phyloP scores from a whole-genome alignment of 202 grass and related monocot species.

The Musa balbisiana region DNA sequence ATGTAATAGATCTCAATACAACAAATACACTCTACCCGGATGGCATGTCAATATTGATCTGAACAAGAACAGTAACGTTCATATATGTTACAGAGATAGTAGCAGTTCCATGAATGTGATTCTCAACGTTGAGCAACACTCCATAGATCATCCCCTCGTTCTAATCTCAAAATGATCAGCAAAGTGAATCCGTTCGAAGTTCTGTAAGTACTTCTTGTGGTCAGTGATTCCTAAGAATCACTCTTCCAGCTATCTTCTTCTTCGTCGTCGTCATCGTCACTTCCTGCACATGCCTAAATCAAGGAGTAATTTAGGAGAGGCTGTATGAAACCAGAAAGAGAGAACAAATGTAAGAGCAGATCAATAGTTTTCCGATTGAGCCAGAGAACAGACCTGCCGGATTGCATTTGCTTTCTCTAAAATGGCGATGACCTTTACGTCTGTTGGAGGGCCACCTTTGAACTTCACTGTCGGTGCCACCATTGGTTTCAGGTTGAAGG shows the following conservation, averaged over 20 bases:
- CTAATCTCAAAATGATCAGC: no score
- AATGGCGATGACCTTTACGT: constrained; percentile 83
- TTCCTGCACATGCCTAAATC: constrained; percentile 37
- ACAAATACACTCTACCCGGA: neutral
- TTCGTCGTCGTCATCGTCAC: constrained; percentile 24
- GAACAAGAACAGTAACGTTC: neutral
- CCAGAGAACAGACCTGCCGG: constrained; percentile 49
- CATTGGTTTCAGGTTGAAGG: constrained; percentile 73
- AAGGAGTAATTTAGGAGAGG: constrained; percentile 5
- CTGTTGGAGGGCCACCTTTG: constrained; percentile 56
- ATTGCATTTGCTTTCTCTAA: constrained; percentile 88
- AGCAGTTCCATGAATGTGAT: no score
- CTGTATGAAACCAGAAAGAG: neutral
- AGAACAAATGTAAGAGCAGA: neutral
- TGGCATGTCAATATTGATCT: neutral
- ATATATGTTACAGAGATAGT: neutral
- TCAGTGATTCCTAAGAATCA: constrained; percentile 13
- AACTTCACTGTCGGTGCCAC: constrained; percentile 56
- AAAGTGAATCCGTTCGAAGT: no score
- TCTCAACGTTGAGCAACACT: no score
- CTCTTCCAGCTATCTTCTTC: constrained; percentile 33
- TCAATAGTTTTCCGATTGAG: neutral
- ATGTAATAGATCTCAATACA: neutral
- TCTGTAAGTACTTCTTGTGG: no score
- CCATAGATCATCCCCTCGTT: no score